Evolutionary conservation across 2,329 filamentous ascomycete species (phyloP), one percentile per base, ranked within the genome.

Genomic region (Coccinonectria pachysandricola): DNA sequence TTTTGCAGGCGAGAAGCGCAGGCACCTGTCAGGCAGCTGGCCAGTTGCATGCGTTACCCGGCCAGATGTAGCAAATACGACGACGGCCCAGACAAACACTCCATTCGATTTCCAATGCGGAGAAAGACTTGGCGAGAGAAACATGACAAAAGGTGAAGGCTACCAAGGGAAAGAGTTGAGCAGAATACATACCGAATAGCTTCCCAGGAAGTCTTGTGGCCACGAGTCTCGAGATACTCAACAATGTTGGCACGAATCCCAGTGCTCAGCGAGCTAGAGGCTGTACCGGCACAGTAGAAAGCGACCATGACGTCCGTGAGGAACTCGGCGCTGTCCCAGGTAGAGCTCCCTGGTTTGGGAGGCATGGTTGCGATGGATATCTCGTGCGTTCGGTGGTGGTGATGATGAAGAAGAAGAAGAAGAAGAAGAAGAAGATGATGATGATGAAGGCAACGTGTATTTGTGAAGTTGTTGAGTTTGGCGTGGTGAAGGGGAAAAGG

Each of bases 131-230:
- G n/a, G n/a, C n/a, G n/a, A n/a, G n/a, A n/a, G n/a, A n/a, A n/a
- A n/a, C n/a, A n/a, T n/a, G n/a, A n/a, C n/a, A 16, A 12, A 11
- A 29, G 18, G 22, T 8, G 19, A 21, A 19, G 18, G 12, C 13
- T 6, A 11, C n/a, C 15, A 3, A 18, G 12, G 30, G 14, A 26
- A 21, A 36, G 19, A 24, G 31, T 28, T n/a, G 27, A 17, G 27
- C 20, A 21, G 17, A 28, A 21, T 11, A 48, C 57, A 21, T 52
- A 64, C 63, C 62, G 59, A 25, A 65, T 50, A 2, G 46, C 57
- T 15, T 65, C 55, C 59, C 60, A 65, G 4, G 54, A 57, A n/a
- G 57, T 54, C 5, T 35, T 32, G 26, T 54, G 45, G 6, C 57
- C 51, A 5, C 36, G 37, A 8, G 35, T 21, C n/a, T 45, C 37